Percentiles rank a stretch among this genome's conserved stretches.
Conservation (phyloP, 257 asterid species). For the Lavandula angustifolia region DNA sequence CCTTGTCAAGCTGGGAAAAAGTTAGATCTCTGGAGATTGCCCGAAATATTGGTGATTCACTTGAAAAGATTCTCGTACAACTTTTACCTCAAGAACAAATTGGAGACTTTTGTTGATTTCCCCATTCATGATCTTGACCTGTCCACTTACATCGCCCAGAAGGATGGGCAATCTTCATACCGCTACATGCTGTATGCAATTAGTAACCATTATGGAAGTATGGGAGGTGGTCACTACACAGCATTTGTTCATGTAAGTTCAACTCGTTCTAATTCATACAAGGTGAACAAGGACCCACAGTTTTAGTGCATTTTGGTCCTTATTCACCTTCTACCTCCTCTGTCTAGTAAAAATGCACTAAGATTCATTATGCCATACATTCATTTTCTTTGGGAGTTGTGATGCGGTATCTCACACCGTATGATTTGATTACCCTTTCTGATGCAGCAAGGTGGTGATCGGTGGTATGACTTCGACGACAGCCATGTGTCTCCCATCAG, state of each 20-base stretch:
- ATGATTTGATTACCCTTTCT: slow-evolving; percentile 18
- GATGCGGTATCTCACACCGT: slow-evolving; percentile 9
- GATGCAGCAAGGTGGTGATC: slow-evolving; percentile 76
- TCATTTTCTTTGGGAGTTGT: not conserved
- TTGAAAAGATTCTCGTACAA: slow-evolving; percentile 86
- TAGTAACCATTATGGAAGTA: slow-evolving; percentile 90
- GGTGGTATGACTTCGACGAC: slow-evolving; percentile 90
- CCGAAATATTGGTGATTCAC: slow-evolving; percentile 87
- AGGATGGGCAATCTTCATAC: slow-evolving; percentile 51
- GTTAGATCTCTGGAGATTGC: slow-evolving; percentile 92
- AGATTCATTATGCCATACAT: not conserved
- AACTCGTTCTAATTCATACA: slow-evolving; percentile 17
- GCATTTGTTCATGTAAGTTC: slow-evolving; percentile 81
- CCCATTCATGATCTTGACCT: slow-evolving; percentile 79
- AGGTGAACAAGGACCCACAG: too few species aligned
- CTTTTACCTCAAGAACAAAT: slow-evolving; percentile 70
- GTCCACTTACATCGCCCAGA: slow-evolving; percentile 58
- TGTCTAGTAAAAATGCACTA: not conserved
- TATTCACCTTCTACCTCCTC: slow-evolving; percentile 4
- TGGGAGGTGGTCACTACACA: slow-evolving; percentile 94
- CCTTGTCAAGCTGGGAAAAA: slow-evolving; percentile 91
- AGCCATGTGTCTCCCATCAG: slow-evolving; percentile 72
- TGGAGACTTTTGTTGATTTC: slow-evolving; percentile 83
- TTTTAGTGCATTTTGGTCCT: not conserved
- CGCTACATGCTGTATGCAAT: slow-evolving; percentile 86